These are phyloP conservation scores for Teunomyces panamensis DNA, from an alignment of 805 yeast genomes.

Conservation along the genomic window DNA sequence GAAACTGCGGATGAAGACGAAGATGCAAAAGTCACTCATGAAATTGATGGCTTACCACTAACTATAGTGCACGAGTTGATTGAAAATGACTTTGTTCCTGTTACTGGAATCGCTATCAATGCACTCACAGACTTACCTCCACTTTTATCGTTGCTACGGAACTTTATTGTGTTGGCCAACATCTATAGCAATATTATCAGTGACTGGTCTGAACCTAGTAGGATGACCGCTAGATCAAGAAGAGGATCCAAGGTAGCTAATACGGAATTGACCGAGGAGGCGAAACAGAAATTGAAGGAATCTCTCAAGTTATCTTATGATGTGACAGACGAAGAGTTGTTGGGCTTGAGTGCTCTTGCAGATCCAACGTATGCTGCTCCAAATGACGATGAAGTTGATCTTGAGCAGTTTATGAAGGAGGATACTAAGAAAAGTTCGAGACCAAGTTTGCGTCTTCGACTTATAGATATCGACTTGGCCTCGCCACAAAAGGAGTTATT, in stretches of 20 bases:
- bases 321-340: constrained; percentile 38
- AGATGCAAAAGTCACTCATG: constrained; percentile 2
- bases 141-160: constrained; percentile 30
- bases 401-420: constrained; percentile 26
- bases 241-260: constrained; percentile 8
- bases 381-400: constrained; percentile 12
- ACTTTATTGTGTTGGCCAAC: constrained; percentile 27
- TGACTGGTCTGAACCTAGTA: background rate
- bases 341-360: constrained; percentile 30
- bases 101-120: constrained; percentile 21
- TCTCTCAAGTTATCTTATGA: constrained; percentile 34
- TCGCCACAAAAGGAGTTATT: constrained; percentile 22
- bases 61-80: background rate
- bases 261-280: constrained; percentile 17
- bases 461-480: constrained; percentile 24
- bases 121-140: constrained; percentile 22
- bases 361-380: constrained; percentile 18
- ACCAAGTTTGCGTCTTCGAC: constrained; percentile 12
- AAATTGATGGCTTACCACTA: background rate
- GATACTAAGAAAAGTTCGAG: background rate
- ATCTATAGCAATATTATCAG: constrained; percentile 7
- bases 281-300: constrained; percentile 29
- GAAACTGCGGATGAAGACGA: constrained; percentile 1
- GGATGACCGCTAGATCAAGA: background rate
- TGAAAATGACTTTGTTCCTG: constrained; percentile 15